phyloP scores from a whole-genome alignment of 768 basidiomycete species.

The Candolleomyces aberdarensis region DNA sequence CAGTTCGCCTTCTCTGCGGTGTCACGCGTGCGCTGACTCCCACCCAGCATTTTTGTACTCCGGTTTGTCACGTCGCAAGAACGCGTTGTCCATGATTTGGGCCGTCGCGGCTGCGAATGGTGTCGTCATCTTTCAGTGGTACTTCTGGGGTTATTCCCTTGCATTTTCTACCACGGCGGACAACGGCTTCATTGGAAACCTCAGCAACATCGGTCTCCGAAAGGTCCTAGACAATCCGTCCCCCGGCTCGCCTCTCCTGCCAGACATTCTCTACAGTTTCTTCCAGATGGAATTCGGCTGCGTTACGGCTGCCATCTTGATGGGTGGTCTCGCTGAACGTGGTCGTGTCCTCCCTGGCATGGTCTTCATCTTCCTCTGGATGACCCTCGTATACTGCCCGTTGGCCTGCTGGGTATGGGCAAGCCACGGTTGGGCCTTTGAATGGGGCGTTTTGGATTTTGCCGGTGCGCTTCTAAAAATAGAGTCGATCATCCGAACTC shows the following conservation, averaged over 20 bases:
- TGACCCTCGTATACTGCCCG: conserved; percentile 85
- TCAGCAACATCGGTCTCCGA: conserved; percentile 73
- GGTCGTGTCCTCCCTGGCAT: conserved; percentile 80
- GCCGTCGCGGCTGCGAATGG: conserved; percentile 70
- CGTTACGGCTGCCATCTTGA: conserved; percentile 72
- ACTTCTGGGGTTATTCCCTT: conserved; percentile 65
- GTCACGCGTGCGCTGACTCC: conserved; percentile 3
- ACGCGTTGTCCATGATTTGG: conserved; percentile 72
- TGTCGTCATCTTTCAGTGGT: conserved; percentile 80
- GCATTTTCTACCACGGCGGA: conserved; percentile 78
- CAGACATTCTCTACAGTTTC: conserved; percentile 79
- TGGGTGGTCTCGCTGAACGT: conserved; percentile 84
- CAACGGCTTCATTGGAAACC: conserved; percentile 77
- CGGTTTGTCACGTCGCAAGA: conserved; percentile 67
- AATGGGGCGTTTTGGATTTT: conserved; percentile 84
- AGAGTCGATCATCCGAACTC: neutral
- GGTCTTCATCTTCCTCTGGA: conserved; percentile 80
- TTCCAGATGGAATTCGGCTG: conserved; percentile 88
- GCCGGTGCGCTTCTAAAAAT: conserved; percentile 52
- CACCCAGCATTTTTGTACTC: conserved; percentile 67
- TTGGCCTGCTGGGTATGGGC: conserved; percentile 87
- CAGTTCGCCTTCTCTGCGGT: conserved; percentile 7
- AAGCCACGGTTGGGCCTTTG: conserved; percentile 77
- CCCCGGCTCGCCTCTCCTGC: conserved; percentile 77
- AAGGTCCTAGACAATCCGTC: conserved; percentile 70